These are phyloP conservation scores for Cairneyella variabilis DNA, from an alignment of 495 filamentous ascomycete genomes.

Conservation along the genomic window DNA sequence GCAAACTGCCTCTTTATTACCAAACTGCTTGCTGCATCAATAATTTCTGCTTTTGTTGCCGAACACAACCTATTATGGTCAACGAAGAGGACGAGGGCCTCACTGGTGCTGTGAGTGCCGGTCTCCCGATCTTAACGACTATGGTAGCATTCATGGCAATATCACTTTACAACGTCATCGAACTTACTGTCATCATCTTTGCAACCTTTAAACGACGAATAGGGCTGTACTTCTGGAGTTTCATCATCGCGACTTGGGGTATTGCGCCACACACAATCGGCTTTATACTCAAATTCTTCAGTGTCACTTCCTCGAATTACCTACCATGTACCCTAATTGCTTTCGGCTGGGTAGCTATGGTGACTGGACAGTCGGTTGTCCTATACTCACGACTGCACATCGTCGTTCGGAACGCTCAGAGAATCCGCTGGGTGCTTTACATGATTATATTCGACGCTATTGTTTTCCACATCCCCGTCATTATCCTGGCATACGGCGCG, in stretches of 20 bases:
- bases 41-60: too few relatives aligned
- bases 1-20: too few relatives aligned
- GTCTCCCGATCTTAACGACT: neutral
- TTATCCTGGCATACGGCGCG: constrained; percentile 50
- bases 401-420: too few relatives aligned
- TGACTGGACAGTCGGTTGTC: constrained; percentile 63
- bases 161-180: constrained; percentile 40
- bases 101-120: too few relatives aligned
- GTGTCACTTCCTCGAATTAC: constrained; percentile 28
- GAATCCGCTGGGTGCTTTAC: constrained; percentile 45
- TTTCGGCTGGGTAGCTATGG: constrained; percentile 60
- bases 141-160: constrained; percentile 33
- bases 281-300: constrained; percentile 58
- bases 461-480: constrained; percentile 52
- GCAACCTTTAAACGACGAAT: constrained; percentile 33
- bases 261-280: constrained; percentile 55
- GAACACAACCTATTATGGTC: too few relatives aligned
- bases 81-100: too few relatives aligned
- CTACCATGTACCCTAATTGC: constrained; percentile 35
- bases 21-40: too few relatives aligned
- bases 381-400: constrained; percentile 67
- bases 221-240: constrained; percentile 42
- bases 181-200: constrained; percentile 37
- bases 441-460: constrained; percentile 59
- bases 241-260: constrained; percentile 42